Conservation (phyloP, 805 yeast genomes). For the Sungouiozyma intestinalis region DNA sequence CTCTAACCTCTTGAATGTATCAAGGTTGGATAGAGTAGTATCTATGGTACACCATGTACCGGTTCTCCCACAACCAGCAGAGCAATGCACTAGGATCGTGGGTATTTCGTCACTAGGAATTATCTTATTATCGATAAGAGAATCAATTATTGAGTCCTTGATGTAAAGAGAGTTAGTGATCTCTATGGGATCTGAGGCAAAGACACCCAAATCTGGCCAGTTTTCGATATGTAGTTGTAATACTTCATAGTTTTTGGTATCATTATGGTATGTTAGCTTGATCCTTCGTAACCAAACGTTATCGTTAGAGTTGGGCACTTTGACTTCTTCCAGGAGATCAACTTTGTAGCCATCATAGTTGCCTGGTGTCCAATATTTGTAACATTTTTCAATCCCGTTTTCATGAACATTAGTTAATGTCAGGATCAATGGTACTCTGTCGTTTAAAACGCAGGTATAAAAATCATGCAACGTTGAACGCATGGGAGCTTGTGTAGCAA, state of each 20-base stretch:
- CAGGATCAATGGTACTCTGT: constrained; percentile 54
- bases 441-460: constrained; percentile 65
- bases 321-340: constrained; percentile 17
- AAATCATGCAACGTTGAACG: constrained; percentile 67
- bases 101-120: constrained; percentile 23
- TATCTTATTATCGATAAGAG: constrained; percentile 6
- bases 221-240: constrained; percentile 65
- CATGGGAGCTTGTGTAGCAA: constrained; percentile 89
- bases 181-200: constrained; percentile 41
- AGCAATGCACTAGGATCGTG: constrained; percentile 75
- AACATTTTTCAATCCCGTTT: constrained; percentile 71
- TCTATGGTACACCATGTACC: constrained; percentile 80
- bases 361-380: constrained; percentile 68
- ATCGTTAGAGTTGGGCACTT: constrained; percentile 3
- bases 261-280: constrained; percentile 28
- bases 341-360: constrained; percentile 30
- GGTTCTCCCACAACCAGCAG: constrained; percentile 96
- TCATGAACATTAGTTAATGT: constrained; percentile 71
- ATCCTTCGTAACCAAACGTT: constrained; percentile 29
- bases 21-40: constrained; percentile 36
- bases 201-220: constrained; percentile 79
- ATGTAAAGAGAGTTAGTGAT: constrained; percentile 43
- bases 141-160: constrained; percentile 32
- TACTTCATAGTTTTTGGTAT: constrained; percentile 33
- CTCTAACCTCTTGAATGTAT: constrained; percentile 14